Conservation (phyloP, 164 flowering plant genomes). For the Liriodendron chinense region DNA sequence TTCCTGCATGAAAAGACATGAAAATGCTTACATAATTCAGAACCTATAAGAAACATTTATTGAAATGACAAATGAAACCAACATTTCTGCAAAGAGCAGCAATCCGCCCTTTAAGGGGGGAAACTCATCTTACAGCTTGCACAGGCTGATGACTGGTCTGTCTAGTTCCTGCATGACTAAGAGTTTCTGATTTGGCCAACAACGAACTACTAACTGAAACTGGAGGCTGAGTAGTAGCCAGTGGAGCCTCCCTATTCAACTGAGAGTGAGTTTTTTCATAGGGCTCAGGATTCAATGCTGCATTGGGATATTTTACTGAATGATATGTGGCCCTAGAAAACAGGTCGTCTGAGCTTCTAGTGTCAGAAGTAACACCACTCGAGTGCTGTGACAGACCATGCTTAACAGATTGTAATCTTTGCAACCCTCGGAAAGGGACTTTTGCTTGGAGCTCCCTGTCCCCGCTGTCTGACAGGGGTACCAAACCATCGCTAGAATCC, state of each 20-base stretch:
- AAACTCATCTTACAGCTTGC: conserved; percentile 24
- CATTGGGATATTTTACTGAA: not conserved
- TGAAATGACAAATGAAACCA: not conserved
- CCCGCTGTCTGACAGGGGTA: conserved; percentile 2
- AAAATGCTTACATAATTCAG: not conserved
- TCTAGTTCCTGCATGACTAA: conserved; percentile 11
- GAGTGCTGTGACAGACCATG: conserved; percentile 3
- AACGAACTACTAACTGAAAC: conserved; percentile 10
- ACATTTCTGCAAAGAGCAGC: not conserved
- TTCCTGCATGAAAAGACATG: conserved; percentile 28
- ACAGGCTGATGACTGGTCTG: conserved; percentile 16
- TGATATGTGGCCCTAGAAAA: conserved; percentile 1
- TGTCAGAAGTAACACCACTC: conserved; percentile 7
- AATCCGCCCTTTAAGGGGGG: not conserved
- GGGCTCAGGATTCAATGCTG: conserved; percentile 1
- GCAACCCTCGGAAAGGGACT: conserved; percentile 10
- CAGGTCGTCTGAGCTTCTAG: conserved; percentile 8
- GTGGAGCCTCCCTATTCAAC: conserved; percentile 10
- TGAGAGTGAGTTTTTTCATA: conserved; percentile 1
- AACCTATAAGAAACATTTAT: conserved; percentile 1
- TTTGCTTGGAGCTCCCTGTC: conserved; percentile 10
- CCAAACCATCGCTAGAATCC: conserved; percentile 13
- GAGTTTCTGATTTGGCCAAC: conserved; percentile 12
- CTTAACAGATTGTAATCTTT: conserved; percentile 14
- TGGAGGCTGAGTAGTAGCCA: conserved; percentile 6